Percentiles rank a stretch among this genome's conserved stretches.
These are phyloP conservation scores for Papilionanthe hybrid DNA, from an alignment of 116 monocot species.

Conservation along the genomic window DNA sequence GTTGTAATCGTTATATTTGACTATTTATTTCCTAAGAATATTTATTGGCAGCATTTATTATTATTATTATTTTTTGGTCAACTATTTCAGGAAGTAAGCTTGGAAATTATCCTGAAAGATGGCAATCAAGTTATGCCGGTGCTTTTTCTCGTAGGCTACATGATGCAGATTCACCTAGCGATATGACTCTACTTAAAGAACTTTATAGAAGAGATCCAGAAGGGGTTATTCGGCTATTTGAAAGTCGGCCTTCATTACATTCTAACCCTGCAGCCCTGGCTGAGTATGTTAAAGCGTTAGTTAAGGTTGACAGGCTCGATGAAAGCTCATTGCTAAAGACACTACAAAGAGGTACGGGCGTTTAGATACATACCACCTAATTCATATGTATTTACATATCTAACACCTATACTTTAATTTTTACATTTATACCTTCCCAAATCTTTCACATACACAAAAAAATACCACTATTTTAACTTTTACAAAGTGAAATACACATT, in stretches of 20 bases:
- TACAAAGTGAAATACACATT: too few relatives aligned
- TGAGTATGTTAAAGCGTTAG: conserved; percentile 88
- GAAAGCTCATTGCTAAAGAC: conserved; percentile 83
- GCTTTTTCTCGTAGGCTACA: conserved; percentile 50
- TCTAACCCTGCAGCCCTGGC: conserved; percentile 75
- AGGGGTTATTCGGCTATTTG: conserved; percentile 73
- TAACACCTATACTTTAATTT: too few relatives aligned
- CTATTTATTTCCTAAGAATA: neutral
- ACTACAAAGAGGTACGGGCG: conserved; percentile 67
- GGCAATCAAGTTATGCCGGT: conserved; percentile 67
- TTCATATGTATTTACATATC: too few relatives aligned
- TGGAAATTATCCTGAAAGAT: conserved; percentile 44
- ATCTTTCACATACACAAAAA: too few relatives aligned
- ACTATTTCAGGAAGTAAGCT: conserved; percentile 18
- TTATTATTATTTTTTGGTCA: neutral
- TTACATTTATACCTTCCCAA: too few relatives aligned
- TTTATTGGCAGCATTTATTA: neutral
- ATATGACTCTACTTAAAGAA: conserved; percentile 61
- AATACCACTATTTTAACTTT: too few relatives aligned
- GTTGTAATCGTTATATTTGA: neutral
- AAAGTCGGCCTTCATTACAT: conserved; percentile 74
- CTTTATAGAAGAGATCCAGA: conserved; percentile 86
- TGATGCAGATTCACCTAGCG: conserved; percentile 52
- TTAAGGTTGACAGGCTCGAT: conserved; percentile 83
- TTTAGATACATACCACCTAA: too few relatives aligned